Conservation (phyloP, 306 rosid genomes). For the Vicia faba region DNA sequence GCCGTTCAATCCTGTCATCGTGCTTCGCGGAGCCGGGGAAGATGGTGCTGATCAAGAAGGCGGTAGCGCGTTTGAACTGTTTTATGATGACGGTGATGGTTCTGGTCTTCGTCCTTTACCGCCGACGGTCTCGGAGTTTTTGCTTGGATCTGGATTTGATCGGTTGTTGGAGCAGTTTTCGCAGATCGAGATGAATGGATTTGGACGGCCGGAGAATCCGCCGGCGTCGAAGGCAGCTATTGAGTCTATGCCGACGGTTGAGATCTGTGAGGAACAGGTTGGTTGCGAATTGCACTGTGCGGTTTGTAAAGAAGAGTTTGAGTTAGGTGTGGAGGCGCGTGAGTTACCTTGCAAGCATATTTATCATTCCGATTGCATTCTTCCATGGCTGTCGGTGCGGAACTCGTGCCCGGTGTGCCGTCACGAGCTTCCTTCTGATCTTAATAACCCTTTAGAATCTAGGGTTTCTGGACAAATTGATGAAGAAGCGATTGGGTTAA, state of each 20-base stretch:
- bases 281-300: conserved; percentile 80
- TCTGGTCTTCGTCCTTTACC: conserved; percentile 82
- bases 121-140: conserved; percentile 73
- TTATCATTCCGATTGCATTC: conserved; percentile 84
- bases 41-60: conserved; percentile 43
- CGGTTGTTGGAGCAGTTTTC: conserved; percentile 80
- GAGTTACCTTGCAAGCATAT: conserved; percentile 94
- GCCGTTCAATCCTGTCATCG: conserved; percentile 83
- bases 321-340: conserved; percentile 75
- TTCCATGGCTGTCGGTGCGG: conserved; percentile 86
- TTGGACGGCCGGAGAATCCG: conserved; percentile 82
- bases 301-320: conserved; percentile 86
- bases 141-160: conserved; percentile 83
- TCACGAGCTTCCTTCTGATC: conserved; percentile 77
- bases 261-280: conserved; percentile 60
- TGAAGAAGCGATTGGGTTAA: conserved; percentile 78
- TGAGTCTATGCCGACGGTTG: conserved; percentile 81
- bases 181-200: conserved; percentile 79
- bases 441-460: conserved; percentile 20
- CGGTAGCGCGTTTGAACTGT: conserved; percentile 61
- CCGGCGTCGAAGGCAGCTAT: conserved; percentile 88
- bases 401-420: conserved; percentile 97
- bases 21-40: conserved; percentile 56
- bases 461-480: conserved; percentile 51
- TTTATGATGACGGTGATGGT: conserved; percentile 83